Percentiles rank a stretch among this genome's conserved stretches.
phyloP scores from a whole-genome alignment of 2,329 filamentous ascomycete species.

The Samsoniella hepiali region DNA sequence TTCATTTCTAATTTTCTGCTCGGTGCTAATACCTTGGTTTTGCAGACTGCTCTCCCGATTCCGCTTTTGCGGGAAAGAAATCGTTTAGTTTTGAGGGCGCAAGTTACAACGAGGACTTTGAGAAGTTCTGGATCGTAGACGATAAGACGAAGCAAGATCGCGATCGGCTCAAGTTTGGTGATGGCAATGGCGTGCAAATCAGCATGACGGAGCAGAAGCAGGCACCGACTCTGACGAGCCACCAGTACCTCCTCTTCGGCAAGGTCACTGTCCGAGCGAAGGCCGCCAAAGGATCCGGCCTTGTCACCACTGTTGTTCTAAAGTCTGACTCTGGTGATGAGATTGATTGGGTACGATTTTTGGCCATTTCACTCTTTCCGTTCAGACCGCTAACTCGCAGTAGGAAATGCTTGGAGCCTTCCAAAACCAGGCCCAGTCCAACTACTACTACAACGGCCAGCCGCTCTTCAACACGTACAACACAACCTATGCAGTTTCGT shows the following conservation, averaged over 20 bases:
- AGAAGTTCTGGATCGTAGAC: conserved; percentile 30
- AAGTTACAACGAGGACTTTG: conserved; percentile 39
- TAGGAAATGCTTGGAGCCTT: conserved; percentile 31
- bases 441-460: conserved; percentile 72
- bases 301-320: conserved; percentile 73
- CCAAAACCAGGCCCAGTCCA: conserved; percentile 64
- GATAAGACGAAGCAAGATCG: conserved; percentile 33
- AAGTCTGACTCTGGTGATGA: conserved; percentile 77
- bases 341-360: conserved; percentile 45
- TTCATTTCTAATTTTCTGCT: background rate
- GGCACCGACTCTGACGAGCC: conserved; percentile 60
- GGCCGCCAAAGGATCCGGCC: conserved; percentile 67
- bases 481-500: conserved; percentile 44
- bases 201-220: conserved; percentile 58
- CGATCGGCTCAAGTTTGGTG: conserved; percentile 26
- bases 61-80: conserved; percentile 57
- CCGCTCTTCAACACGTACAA: conserved; percentile 52
- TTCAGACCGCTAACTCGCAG: background rate
- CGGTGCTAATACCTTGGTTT: background rate
- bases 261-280: conserved; percentile 67
- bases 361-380: background rate
- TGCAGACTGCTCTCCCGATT: conserved; percentile 57
- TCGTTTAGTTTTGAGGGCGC: conserved; percentile 63
- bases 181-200: conserved; percentile 31
- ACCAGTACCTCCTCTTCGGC: conserved; percentile 85